Percentiles rank a stretch among this genome's conserved stretches.
Evolutionary conservation across 805 yeast genomes (phyloP).

Genomic region (Candida hungchunana): DNA sequence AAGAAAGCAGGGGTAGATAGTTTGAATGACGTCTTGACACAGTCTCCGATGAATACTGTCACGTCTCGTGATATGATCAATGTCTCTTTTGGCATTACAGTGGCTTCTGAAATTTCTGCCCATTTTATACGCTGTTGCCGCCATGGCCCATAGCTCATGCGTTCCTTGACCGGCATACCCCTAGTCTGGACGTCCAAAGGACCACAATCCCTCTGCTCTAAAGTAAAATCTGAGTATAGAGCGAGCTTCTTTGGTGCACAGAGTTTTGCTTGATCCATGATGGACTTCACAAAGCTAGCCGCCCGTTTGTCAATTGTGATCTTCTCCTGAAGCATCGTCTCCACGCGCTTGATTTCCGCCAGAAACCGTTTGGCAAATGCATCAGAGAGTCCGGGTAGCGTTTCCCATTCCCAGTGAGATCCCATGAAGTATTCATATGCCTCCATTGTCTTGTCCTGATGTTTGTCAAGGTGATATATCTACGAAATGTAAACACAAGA

Average conservation of each 20-base stretch:
- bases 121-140: not conserved
- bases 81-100: slow-evolving; percentile 14
- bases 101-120: not conserved
- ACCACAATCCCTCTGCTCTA: no score
- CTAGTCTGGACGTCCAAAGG: no score
- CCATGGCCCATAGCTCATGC: not conserved
- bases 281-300: slow-evolving; percentile 12
- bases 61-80: slow-evolving; percentile 14
- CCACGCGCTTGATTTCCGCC: slow-evolving; percentile 1
- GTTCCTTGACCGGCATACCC: no score
- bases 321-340: slow-evolving; percentile 5
- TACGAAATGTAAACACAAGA: no score
- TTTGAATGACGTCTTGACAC: slow-evolving; percentile 1
- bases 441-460: no score
- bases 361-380: no score
- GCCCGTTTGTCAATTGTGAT: slow-evolving; percentile 9
- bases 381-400: no score
- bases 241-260: no score
- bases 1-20: not conserved
- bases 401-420: no score
- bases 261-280: not conserved
- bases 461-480: no score
- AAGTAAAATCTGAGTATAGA: no score
- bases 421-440: no score
- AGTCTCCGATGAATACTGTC: slow-evolving; percentile 7